A percentile compares a stretch with the other conserved stretches of the same genome.
Evolutionary conservation across 179 eudicot species (phyloP).

Genomic region (Gypsophila paniculata): DNA sequence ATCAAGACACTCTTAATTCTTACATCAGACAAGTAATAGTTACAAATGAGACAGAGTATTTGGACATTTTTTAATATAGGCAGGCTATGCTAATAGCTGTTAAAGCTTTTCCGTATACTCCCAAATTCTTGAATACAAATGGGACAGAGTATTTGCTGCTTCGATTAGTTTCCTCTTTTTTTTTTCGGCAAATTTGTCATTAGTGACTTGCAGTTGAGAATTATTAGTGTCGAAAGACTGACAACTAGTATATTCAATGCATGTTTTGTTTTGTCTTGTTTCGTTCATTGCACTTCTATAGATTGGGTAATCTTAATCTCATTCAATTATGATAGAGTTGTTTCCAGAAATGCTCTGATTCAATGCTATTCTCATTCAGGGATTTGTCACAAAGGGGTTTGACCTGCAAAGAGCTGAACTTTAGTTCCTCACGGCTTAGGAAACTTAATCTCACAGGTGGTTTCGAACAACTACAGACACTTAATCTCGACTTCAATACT

Average conservation of each 20-base stretch:
- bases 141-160: neutral
- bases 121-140: neutral
- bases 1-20: too few species aligned
- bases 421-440: constrained; percentile 28
- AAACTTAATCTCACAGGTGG: constrained; percentile 28
- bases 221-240: neutral
- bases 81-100: neutral
- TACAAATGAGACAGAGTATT: too few species aligned
- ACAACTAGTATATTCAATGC: neutral
- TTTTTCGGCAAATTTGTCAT: neutral
- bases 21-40: too few species aligned
- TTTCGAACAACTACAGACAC: constrained; percentile 24
- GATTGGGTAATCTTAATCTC: neutral
- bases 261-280: neutral
- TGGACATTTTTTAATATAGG: neutral
- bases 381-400: constrained; percentile 31
- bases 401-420: constrained; percentile 26
- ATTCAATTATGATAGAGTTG: neutral
- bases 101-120: neutral
- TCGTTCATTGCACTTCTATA: neutral
- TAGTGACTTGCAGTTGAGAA: neutral
- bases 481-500: constrained; percentile 32
- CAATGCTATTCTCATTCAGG: constrained; percentile 18
- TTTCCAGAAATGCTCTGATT: neutral
- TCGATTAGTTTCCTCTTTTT: neutral